Evolutionary conservation across 2,329 filamentous ascomycete genomes (phyloP), one percentile per base, ranked within the genome.

Genomic region (Ilyonectria sp.): DNA sequence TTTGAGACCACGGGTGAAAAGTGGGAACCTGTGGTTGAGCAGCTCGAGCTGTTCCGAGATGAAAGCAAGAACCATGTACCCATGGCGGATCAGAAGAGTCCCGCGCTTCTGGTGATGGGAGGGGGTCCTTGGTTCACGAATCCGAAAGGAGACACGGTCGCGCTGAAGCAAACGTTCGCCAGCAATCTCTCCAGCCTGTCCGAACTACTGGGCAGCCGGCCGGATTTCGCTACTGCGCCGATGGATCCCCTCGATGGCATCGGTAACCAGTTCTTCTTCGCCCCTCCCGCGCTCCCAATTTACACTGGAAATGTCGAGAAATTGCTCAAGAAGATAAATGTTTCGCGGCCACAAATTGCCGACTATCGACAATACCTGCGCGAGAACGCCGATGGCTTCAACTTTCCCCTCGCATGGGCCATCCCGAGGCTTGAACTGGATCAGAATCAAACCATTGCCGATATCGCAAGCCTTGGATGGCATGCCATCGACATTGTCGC

Each of bases 401-500:
- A 70, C 31, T 69, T 76, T 15, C 64, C 68, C 4, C 60, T 75
- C 53, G 6, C 71, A 17, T 74, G 71, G 71, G 66, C 75, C 0
- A 69, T 74, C 53, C 68, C 74, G 1, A 65, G 65, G 11, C n/a
- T 71, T 33, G 55, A 69, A 1, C 47, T 60, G 9, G 63, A 58
- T 1, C 73, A 75, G 3, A 72, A 67, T 60, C 71, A 74, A 37
- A 69, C 68, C 7, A 67, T 66, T 10, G 66, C 60, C 15, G 72
- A 78, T 21, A 67, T 58, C 40, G 67, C 69, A 17, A 67, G 69
- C 56, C 76, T 76, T 0, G 63, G 77, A 11, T 75, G 79, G 35
- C 80, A 82, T 46, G 79, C 76, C 8, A 76, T 70, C 17, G 74
- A 77, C 10, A 50, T 63, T 0, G 72, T 77, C 15, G 69, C 75